phyloP scores from a whole-genome alignment of 1,284 basidiomycete species.

The Ustilago lituana region DNA sequence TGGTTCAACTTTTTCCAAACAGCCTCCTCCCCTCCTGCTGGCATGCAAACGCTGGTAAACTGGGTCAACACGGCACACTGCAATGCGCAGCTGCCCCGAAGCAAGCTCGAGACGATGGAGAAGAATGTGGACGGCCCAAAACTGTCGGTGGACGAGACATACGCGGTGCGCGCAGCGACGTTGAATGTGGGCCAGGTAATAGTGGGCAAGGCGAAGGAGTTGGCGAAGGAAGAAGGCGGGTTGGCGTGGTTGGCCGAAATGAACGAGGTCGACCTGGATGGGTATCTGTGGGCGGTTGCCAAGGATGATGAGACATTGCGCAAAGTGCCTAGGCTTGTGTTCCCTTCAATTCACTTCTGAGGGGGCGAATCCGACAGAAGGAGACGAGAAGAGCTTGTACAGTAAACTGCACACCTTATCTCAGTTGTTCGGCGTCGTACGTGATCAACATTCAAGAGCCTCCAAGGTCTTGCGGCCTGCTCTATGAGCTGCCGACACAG shows the following conservation, averaged over 20 bases:
- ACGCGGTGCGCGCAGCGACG: constrained; percentile 54
- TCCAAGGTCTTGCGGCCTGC: too few relatives aligned
- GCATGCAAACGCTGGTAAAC: constrained; percentile 19
- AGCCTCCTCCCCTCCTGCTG: constrained; percentile 60
- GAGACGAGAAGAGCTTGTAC: neutral
- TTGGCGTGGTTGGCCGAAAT: constrained; percentile 37
- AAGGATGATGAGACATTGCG: constrained; percentile 54
- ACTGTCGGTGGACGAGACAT: constrained; percentile 51
- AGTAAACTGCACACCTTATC: too few relatives aligned
- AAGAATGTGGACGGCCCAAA: constrained; percentile 23
- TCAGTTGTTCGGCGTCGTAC: too few relatives aligned
- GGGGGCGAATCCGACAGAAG: neutral
- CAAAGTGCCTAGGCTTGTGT: constrained; percentile 52
- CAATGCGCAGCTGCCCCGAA: constrained; percentile 7
- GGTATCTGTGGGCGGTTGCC: constrained; percentile 61
- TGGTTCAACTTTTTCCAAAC: constrained; percentile 80
- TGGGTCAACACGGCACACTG: constrained; percentile 10
- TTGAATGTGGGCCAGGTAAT: constrained; percentile 50
- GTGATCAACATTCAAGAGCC: too few relatives aligned
- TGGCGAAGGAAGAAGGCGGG: constrained; percentile 19
- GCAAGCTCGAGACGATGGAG: neutral
- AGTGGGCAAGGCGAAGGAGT: constrained; percentile 31
- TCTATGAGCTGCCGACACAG: too few relatives aligned
- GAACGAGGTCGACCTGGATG: constrained; percentile 62
- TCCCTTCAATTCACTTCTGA: constrained; percentile 24